These are phyloP conservation scores for Danielozyma ontarioensis DNA, from an alignment of 805 yeast species.

Conservation along the genomic window DNA sequence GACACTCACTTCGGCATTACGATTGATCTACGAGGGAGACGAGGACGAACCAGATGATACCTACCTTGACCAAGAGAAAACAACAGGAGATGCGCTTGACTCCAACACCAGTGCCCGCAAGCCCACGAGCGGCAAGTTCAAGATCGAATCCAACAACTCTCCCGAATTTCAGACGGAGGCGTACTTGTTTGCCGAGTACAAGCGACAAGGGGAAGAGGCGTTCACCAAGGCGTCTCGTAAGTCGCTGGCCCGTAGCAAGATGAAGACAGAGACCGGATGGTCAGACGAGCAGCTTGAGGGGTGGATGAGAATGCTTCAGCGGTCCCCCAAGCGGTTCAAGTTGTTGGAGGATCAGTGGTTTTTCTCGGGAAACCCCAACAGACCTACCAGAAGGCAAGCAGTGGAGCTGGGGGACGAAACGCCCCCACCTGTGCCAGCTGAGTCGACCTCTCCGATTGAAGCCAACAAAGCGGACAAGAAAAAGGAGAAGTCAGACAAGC, in stretches of 20 bases:
- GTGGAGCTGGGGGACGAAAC: background rate
- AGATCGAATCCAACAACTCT: background rate
- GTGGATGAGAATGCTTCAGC: constrained; percentile 75
- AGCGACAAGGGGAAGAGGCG: constrained; percentile 37
- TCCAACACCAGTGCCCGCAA: constrained; percentile 3
- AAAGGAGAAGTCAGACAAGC: background rate
- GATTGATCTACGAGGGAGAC: constrained; percentile 63
- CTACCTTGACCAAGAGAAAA: constrained; percentile 49
- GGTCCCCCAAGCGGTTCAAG: constrained; percentile 58
- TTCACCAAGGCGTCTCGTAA: constrained; percentile 47
- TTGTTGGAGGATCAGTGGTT: constrained; percentile 58
- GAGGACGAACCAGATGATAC: constrained; percentile 88
- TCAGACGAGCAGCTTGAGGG: constrained; percentile 91
- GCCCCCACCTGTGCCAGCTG: background rate
- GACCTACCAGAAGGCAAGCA: constrained; percentile 1
- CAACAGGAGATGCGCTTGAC: constrained; percentile 22
- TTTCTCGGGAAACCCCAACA: constrained; percentile 19
- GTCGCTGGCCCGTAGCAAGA: constrained; percentile 42
- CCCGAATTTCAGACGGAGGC: constrained; percentile 46
- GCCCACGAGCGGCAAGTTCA: background rate
- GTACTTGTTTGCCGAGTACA: constrained; percentile 51
- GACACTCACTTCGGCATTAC: constrained; percentile 55
- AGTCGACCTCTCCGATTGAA: constrained; percentile 1
- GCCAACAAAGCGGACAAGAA: constrained; percentile 3
- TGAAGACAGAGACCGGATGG: constrained; percentile 59